phyloP scores from a whole-genome alignment of 2,329 filamentous ascomycete species.

The Aspergillus tubingensis region DNA sequence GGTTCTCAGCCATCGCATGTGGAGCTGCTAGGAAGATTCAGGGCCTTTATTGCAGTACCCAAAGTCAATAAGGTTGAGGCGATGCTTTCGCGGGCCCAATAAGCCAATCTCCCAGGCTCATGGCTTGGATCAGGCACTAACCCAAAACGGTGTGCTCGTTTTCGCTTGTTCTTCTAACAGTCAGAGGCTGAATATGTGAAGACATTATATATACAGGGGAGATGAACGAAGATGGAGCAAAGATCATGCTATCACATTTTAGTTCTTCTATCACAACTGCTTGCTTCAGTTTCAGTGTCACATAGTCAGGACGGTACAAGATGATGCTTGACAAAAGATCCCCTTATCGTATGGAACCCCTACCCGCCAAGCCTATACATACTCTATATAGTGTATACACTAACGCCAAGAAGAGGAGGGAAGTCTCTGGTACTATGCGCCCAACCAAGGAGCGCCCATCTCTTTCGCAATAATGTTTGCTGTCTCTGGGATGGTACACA shows the following conservation, averaged over 20 bases:
- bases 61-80: background rate
- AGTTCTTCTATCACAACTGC: background rate
- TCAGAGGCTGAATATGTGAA: background rate
- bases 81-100: background rate
- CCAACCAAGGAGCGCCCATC: conserved; percentile 45
- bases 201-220: conserved; percentile 2
- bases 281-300: background rate
- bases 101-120: background rate
- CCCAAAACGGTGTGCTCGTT: conserved; percentile 23
- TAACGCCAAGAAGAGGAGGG: conserved; percentile 31
- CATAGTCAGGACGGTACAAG: background rate
- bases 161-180: conserved; percentile 19
- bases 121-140: background rate
- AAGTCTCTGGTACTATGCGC: conserved; percentile 45
- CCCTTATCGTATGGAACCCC: conserved; percentile 28
- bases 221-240: background rate
- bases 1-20: background rate
- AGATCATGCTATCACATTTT: background rate
- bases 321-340: conserved; percentile 24
- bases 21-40: background rate
- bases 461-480: conserved; percentile 45
- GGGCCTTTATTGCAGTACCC: background rate
- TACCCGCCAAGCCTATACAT: conserved; percentile 11
- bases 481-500: conserved; percentile 40
- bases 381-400: background rate